Base-by-base conservation (phyloP, 495 filamentous ascomycete species). In the Terfezia boudieri region DNA sequence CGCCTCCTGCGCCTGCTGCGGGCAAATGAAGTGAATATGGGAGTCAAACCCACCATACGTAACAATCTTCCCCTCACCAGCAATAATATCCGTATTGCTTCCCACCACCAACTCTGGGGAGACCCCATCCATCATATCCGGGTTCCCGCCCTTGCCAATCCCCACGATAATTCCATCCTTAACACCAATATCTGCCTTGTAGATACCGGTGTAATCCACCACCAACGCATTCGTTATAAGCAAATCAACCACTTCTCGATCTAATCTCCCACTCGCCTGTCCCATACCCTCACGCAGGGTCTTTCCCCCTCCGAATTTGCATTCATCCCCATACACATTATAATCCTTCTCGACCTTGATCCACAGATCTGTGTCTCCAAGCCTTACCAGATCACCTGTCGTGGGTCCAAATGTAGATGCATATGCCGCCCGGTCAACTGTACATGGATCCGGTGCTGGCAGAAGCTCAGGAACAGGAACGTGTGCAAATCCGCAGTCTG, bases 141-240 rank as follows among this genome's bases (percentile, higher is more conserved):
- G 90, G 61, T 96, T 98, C 14, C 90, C 90, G 14, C 89, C 86
- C 68, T 96, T 96, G 37, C 90, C 90, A 60, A 98, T 92, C 2
- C 81, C 90, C 46, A 79, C 80, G 66, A 98, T 95, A 6, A 83
- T 55, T 1, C 90, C 89, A 55, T 89, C 68, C 64, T 88, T 93
- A 61, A 98, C 81, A 37, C 92, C 90, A 66, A 98, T 90, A 67
- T 98, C 90, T 4, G 88, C 89, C 71, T 98, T 98, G 73, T 82
- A 90, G 59, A 98, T 95, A 46, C 90, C 90, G 14, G 75, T 80
- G 74, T 81, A 90, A 65, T 98, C 92, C 14, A 98, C 74, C 32
- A 98, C 78, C 59, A 98, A 67, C 10, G 92, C 92, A 65, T 96
- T 96, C 9, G 86, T 87, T 59, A 98, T 81, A 11, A 94, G 80